phyloP scores from a whole-genome alignment of 192 early-diverging fungal genomes.

The Backusella parvicylindrica region DNA sequence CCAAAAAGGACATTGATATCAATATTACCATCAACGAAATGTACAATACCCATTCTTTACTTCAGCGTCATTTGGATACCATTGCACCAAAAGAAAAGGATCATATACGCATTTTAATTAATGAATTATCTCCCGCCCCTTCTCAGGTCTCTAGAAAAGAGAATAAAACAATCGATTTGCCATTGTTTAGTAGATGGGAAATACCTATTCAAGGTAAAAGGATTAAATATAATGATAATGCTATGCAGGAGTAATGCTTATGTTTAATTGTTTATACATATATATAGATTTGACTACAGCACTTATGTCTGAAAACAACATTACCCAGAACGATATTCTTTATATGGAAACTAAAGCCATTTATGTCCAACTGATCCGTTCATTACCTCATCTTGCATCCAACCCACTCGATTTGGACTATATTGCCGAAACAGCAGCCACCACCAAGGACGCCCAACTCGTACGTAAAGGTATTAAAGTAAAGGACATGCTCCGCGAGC shows the following conservation, averaged over 20 bases:
- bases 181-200: slow-evolving; percentile 83
- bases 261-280: neutral
- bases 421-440: slow-evolving; percentile 84
- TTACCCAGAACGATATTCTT: slow-evolving; percentile 92
- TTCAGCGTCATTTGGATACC: slow-evolving; percentile 78
- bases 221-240: neutral
- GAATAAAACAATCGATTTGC: slow-evolving; percentile 68
- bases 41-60: slow-evolving; percentile 84
- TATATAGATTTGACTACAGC: slow-evolving; percentile 49
- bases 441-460: slow-evolving; percentile 80
- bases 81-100: slow-evolving; percentile 78
- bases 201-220: slow-evolving; percentile 67
- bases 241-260: neutral
- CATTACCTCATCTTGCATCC: slow-evolving; percentile 67
- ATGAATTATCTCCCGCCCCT: slow-evolving; percentile 73
- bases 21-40: slow-evolving; percentile 94
- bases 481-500: slow-evolving; percentile 87
- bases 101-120: slow-evolving; percentile 74
- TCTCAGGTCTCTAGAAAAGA: slow-evolving; percentile 77
- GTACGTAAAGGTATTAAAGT: slow-evolving; percentile 96
- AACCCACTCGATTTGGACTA: slow-evolving; percentile 58
- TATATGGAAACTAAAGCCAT: slow-evolving; percentile 96
- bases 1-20: slow-evolving; percentile 86
- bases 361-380: slow-evolving; percentile 90
- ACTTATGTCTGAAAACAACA: slow-evolving; percentile 78